Evolutionary conservation across 345 rosid species (phyloP), one percentile per base, ranked within the genome.

Genomic region (Viola odorata): DNA sequence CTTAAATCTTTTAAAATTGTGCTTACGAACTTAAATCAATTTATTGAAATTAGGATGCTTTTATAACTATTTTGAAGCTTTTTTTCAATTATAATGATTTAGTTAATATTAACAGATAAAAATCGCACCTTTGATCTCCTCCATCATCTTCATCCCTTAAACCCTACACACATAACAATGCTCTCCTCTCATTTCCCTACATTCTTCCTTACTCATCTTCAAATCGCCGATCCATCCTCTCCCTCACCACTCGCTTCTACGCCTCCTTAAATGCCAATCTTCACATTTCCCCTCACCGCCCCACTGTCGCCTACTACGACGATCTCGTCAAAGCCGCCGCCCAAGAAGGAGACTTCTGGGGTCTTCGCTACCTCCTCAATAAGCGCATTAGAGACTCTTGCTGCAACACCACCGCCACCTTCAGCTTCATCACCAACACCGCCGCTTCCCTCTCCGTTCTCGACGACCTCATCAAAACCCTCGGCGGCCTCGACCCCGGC

Each of bases 371-470:
- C 69, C 84, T 84, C 15, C 85, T 86, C 64, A 82, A 83, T 72
- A 86, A 70, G 74, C 87, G 91, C 64, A 42, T 73, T 17, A 67
- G 69, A 3, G 82, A 83, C 67, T 69, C 74, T 32, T 81, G 81
- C 66, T 84, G 74, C 77, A 88, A 82, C 80, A 84, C 87, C 41
- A 32, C 56, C 50, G 78, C 80, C 15, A 91, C 94, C 12, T 91
- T 86, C 84, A 85, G 68, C 36, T 88, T 88, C 84, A 74, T 91
- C 59, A 70, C 81, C 11, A 67, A 71, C 69, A 73, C 73, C 6
- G 78, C 61, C 0, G 44, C 75, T 17, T 84, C 87, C 41, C 64
- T 78, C 63, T 69, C 83, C 37, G 9, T 65, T 15, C 73, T 91
- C 37, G 68, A 73, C 45, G 61, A 74, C 16, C 84, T 91, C 73